Conservation (phyloP, 2,329 filamentous ascomycete species). For the Aspergillus vadensis region DNA sequence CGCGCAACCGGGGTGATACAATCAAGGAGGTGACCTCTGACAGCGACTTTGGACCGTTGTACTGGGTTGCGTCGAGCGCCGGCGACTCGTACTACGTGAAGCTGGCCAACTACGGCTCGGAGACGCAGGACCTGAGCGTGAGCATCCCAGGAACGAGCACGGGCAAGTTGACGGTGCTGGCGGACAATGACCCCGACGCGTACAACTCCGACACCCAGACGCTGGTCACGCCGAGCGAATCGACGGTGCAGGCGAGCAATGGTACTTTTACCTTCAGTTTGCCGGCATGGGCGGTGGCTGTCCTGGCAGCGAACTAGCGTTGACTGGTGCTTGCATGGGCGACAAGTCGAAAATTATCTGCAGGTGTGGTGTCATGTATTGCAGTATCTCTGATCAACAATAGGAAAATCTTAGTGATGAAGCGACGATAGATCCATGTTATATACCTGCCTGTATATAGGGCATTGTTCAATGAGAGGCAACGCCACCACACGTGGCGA, state of each 20-base stretch:
- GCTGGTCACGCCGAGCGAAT: slow-evolving; percentile 12
- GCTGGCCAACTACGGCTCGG: slow-evolving; percentile 25
- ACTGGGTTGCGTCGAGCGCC: slow-evolving; percentile 31
- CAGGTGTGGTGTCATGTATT: background rate
- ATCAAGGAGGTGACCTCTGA: slow-evolving; percentile 26
- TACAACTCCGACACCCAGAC: slow-evolving; percentile 14
- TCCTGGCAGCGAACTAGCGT: slow-evolving; percentile 17
- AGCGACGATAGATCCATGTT: no score
- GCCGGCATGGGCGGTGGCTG: slow-evolving; percentile 26
- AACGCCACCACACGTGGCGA: background rate
- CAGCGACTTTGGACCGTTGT: slow-evolving; percentile 28
- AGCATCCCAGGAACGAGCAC: slow-evolving; percentile 18
- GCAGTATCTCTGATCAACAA: background rate
- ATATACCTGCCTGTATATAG: no score
- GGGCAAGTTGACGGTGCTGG: slow-evolving; percentile 22
- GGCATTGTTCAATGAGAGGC: background rate
- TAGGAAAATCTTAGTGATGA: no score
- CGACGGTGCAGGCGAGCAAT: slow-evolving; percentile 10
- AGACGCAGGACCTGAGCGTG: slow-evolving; percentile 21
- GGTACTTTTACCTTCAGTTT: slow-evolving; percentile 22
- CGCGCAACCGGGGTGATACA: slow-evolving; percentile 25
- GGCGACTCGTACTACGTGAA: slow-evolving; percentile 24
- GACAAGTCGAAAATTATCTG: background rate
- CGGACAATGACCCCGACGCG: slow-evolving; percentile 22
- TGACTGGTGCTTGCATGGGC: background rate